Evolutionary conservation across 306 rosid species (phyloP), one percentile per base, ranked within the genome.

Genomic region (Cucumis hystrix): DNA sequence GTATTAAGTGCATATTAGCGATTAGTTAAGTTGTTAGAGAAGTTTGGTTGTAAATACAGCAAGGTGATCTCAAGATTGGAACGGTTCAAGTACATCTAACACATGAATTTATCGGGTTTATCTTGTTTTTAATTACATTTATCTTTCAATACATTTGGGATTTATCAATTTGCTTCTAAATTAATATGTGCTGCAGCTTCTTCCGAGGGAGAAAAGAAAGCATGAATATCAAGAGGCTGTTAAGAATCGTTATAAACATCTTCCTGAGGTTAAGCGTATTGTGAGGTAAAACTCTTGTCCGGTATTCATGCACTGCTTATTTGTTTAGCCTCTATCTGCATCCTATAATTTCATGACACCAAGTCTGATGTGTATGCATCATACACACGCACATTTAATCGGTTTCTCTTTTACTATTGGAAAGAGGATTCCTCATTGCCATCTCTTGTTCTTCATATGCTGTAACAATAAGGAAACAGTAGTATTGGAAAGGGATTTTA

Each of bases 241-340:
- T 76, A 95, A 89, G 89, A 89, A 87, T 45, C 97, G 97, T 76
- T 90, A 88, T 82, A 90, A 79, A 80, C 96, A 89, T 82, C 97
- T 95, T 73, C 89, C 96, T 6, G 98, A 95, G 79, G 85, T 95
- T 76, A 90, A 82, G 67, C 95, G 98, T 41, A 95, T 95, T 57
- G 85, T 85, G 82, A 89, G 96, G 97, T 88, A 79, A 45, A 75
- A 77, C 37, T 54, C 70, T 62, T 79, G 43, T 73, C 49, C 1
- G 28, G 75, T 74, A 72, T 8, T 79, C 41, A 13, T 43, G 6
- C 37, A 30, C 80, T 58, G 5, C 25, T 25, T 80, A 15, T 3
- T 3, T 58, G 25, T 57, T 11, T 1, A 23, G 35, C 23, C 39
- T 9, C n/a, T 35, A 55, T 56, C 66, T 74, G 56, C 56, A n/a